phyloP scores from a whole-genome alignment of 257 asterid genomes.

The Solanum appendiculatum region DNA sequence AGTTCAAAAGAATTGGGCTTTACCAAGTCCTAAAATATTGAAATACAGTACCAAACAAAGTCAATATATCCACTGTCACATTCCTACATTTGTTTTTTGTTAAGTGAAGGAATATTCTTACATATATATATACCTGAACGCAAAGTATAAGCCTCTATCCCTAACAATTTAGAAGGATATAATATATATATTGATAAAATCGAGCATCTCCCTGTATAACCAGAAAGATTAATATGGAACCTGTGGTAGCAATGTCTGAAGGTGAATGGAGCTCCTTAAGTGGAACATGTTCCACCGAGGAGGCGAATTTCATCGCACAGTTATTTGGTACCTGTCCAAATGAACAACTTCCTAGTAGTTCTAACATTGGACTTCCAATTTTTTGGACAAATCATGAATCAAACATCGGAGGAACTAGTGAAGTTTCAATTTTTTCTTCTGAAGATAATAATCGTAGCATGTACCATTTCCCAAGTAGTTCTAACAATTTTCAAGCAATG shows the following conservation, averaged over 20 bases:
- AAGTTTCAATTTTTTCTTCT: slow-evolving; percentile 8
- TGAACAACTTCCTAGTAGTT: slow-evolving; percentile 17
- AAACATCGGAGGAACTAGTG: slow-evolving; percentile 16
- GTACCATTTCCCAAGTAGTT: slow-evolving; percentile 29
- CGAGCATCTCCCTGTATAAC: background rate
- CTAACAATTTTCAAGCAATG: background rate
- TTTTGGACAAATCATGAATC: slow-evolving; percentile 1
- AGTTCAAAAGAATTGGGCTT: background rate
- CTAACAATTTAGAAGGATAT: background rate
- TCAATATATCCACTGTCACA: background rate
- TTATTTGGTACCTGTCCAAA: slow-evolving; percentile 17
- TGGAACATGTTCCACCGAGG: slow-evolving; percentile 45
- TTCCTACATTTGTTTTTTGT: background rate
- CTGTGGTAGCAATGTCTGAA: slow-evolving; percentile 41
- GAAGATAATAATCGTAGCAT: slow-evolving; percentile 6
- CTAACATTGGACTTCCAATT: slow-evolving; percentile 6
- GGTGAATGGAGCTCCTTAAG: slow-evolving; percentile 62
- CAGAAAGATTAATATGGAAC: slow-evolving; percentile 29
- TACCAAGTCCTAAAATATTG: background rate
- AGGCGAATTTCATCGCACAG: slow-evolving; percentile 28
- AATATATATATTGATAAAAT: background rate
- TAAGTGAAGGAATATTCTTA: background rate
- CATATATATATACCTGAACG: background rate
- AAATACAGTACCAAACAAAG: background rate
- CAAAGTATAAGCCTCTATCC: background rate